Evolutionary conservation across 1,284 basidiomycete species (phyloP).

Genomic region (Ceratobasidium sp.): DNA sequence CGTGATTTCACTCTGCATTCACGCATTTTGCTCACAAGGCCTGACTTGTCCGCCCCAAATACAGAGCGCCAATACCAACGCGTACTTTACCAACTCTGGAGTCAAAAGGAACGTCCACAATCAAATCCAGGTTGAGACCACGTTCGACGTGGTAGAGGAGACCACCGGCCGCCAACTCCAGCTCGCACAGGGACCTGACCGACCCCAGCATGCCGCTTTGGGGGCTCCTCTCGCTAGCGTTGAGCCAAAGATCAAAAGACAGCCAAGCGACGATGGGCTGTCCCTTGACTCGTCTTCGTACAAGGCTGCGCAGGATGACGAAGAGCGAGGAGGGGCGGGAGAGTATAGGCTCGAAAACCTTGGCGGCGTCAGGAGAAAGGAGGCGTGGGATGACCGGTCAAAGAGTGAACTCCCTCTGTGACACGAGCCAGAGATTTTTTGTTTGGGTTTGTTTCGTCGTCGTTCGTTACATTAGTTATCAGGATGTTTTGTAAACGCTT

Average conservation of each 20-base stretch:
- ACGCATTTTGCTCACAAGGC: too few species aligned
- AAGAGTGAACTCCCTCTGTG: constrained; percentile 16
- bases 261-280: constrained; percentile 28
- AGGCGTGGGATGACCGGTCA: constrained; percentile 15
- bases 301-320: constrained; percentile 29
- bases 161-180: background rate
- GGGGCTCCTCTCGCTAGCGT: background rate
- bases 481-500: background rate
- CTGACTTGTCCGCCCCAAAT: background rate
- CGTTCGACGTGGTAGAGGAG: constrained; percentile 33
- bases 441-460: background rate
- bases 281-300: constrained; percentile 25
- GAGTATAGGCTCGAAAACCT: constrained; percentile 35
- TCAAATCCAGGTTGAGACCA: constrained; percentile 35
- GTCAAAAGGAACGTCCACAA: background rate
- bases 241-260: background rate
- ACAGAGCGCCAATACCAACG: constrained; percentile 24
- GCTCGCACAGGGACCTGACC: background rate
- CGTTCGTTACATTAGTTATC: constrained; percentile 3
- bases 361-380: constrained; percentile 4
- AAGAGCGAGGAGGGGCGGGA: background rate
- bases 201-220: background rate
- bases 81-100: constrained; percentile 13
- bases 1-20: background rate
- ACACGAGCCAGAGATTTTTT: background rate